Conservation (phyloP, 1,284 basidiomycete genomes). For the Afroboletus lepidellus region DNA sequence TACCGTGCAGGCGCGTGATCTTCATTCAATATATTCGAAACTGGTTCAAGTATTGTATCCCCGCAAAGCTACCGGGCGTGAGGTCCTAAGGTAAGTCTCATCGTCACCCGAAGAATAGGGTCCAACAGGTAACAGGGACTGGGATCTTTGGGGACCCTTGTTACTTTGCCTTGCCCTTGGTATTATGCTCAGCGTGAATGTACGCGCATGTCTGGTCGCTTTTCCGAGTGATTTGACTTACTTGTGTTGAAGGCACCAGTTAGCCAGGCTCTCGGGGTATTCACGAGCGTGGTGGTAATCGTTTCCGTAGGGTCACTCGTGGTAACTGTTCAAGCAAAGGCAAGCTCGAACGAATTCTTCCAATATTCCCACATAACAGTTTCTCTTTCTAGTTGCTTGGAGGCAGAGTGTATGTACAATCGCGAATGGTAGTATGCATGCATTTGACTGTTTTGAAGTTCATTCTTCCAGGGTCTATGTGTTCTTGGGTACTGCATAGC, state of each 20-base stretch:
- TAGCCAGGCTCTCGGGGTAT: slow-evolving; percentile 82
- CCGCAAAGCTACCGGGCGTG: slow-evolving; percentile 69
- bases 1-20: slow-evolving; percentile 71
- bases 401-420: slow-evolving; percentile 76
- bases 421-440: background rate
- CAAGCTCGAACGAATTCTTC: slow-evolving; percentile 25
- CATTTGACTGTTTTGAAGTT: slow-evolving; percentile 47
- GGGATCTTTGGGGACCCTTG: slow-evolving; percentile 96
- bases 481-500: slow-evolving; percentile 91
- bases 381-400: slow-evolving; percentile 73
- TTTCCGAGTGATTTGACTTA: background rate
- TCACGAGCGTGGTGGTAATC: slow-evolving; percentile 89
- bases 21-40: slow-evolving; percentile 88
- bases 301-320: slow-evolving; percentile 86
- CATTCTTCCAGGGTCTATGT: slow-evolving; percentile 94
- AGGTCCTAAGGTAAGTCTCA: slow-evolving; percentile 65
- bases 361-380: slow-evolving; percentile 5
- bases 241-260: slow-evolving; percentile 64
- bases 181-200: slow-evolving; percentile 87
- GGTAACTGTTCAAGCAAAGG: slow-evolving; percentile 92
- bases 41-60: slow-evolving; percentile 92
- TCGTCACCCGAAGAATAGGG: background rate
- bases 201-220: slow-evolving; percentile 38
- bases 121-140: slow-evolving; percentile 59
- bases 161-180: slow-evolving; percentile 83